A percentile compares a stretch with the other conserved stretches of the same genome.
Conservation (phyloP, 768 basidiomycete genomes). For the Hypsizygus marmoreus region DNA sequence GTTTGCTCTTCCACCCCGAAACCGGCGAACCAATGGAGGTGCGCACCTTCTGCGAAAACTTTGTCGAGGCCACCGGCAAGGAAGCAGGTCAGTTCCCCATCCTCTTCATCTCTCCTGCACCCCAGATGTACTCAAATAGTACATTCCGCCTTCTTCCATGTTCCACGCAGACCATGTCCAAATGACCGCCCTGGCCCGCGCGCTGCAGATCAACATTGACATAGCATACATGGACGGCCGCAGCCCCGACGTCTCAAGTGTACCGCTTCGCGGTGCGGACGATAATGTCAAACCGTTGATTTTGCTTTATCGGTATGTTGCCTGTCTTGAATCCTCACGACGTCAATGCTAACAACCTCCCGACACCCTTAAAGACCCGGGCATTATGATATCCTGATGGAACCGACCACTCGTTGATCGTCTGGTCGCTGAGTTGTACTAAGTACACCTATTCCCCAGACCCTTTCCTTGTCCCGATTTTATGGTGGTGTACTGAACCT, state of each 20-base stretch:
- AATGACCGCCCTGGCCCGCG: constrained; percentile 73
- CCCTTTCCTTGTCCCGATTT: no score
- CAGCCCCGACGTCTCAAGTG: constrained; percentile 59
- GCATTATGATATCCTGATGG: constrained; percentile 82
- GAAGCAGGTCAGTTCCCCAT: constrained; percentile 61
- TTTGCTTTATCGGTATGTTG: constrained; percentile 69
- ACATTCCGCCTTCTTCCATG: no score
- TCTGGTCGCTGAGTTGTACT: not conserved
- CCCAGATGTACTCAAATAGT: not conserved
- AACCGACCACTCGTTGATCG: no score
- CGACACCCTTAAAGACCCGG: constrained; percentile 59
- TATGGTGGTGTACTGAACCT: no score
- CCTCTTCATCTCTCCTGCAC: constrained; percentile 1
- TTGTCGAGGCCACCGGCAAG: constrained; percentile 76
- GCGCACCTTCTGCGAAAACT: constrained; percentile 69
- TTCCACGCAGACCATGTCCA: constrained; percentile 90
- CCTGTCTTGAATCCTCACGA: not conserved
- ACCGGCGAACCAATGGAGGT: constrained; percentile 57
- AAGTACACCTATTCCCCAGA: not conserved
- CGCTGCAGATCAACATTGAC: constrained; percentile 64
- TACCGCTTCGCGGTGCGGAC: constrained; percentile 58
- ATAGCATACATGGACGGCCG: constrained; percentile 84
- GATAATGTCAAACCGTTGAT: constrained; percentile 53
- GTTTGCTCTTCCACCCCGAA: constrained; percentile 80
- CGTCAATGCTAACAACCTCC: not conserved